These are phyloP conservation scores for Pestalotiopsis sp. DNA, from an alignment of 2,329 filamentous ascomycete species.

Conservation along the genomic window DNA sequence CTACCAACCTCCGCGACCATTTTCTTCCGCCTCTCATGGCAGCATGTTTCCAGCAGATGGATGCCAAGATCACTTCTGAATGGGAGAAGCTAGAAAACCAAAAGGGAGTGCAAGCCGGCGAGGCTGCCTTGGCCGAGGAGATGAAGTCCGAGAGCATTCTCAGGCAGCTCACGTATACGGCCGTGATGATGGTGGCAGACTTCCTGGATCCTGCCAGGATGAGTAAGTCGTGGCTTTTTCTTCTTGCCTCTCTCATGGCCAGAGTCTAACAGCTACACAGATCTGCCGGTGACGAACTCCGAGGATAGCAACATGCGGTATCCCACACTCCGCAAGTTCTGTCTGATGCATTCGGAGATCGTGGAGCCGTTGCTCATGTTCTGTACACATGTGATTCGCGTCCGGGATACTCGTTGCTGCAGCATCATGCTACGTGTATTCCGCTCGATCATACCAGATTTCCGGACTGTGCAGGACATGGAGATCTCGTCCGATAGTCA, in stretches of 20 bases:
- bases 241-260: background rate
- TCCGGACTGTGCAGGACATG: slow-evolving; percentile 40
- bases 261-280: slow-evolving; percentile 32
- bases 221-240: slow-evolving; percentile 48
- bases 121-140: slow-evolving; percentile 85
- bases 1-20: slow-evolving; percentile 71
- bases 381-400: slow-evolving; percentile 85
- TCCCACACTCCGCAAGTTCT: slow-evolving; percentile 76
- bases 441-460: slow-evolving; percentile 81
- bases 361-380: slow-evolving; percentile 90
- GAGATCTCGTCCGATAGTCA: slow-evolving; percentile 11
- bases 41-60: slow-evolving; percentile 82
- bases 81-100: slow-evolving; percentile 77
- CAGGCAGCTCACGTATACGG: slow-evolving; percentile 87
- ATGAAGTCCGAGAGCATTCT: slow-evolving; percentile 98
- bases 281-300: slow-evolving; percentile 19
- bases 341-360: slow-evolving; percentile 75
- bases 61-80: slow-evolving; percentile 82
- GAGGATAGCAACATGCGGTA: slow-evolving; percentile 35
- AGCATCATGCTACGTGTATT: slow-evolving; percentile 85
- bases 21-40: slow-evolving; percentile 86
- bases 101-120: slow-evolving; percentile 64
- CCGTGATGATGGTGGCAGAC: slow-evolving; percentile 88
- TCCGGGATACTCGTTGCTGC: slow-evolving; percentile 88
- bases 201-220: slow-evolving; percentile 76